phyloP scores from a whole-genome alignment of 2,329 filamentous ascomycete genomes.

The Macrophomina pseudophaseolina region DNA sequence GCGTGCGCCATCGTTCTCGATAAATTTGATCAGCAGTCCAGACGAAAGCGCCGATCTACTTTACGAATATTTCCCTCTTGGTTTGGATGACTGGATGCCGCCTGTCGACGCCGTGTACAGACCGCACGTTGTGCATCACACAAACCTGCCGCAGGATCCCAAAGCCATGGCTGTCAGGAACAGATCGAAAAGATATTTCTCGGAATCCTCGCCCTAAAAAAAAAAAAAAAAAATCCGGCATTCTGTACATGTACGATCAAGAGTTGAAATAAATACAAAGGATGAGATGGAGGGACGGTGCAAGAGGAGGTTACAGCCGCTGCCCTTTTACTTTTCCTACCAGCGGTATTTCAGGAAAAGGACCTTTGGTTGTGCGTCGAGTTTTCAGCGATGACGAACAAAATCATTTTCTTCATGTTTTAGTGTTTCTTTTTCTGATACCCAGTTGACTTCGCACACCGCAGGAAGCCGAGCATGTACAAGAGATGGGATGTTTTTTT shows the following conservation, averaged over 20 bases:
- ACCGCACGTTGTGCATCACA: constrained; percentile 90
- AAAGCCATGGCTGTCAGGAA: constrained; percentile 50
- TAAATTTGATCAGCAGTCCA: constrained; percentile 63
- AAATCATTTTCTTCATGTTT: constrained; percentile 6
- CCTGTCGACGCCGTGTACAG: constrained; percentile 89
- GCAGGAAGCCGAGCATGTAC: not conserved
- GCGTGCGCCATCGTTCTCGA: constrained; percentile 51
- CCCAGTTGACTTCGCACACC: constrained; percentile 16
- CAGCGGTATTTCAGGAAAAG: not conserved
- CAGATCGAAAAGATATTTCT: constrained; percentile 57
- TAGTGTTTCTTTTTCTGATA: constrained; percentile 11
- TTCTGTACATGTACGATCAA: not conserved
- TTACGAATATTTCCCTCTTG: constrained; percentile 94
- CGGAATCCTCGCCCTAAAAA: constrained; percentile 43
- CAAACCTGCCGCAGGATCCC: constrained; percentile 53
- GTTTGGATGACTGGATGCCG: constrained; percentile 89
- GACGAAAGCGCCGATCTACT: constrained; percentile 80
- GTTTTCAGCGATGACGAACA: not conserved
- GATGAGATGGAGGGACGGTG: not conserved
- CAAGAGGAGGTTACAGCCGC: not conserved
- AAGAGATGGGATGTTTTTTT: not conserved
- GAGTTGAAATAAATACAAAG: not conserved
- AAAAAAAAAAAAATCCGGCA: too few species aligned
- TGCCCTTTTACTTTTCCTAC: not conserved
- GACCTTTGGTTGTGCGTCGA: not conserved